phyloP scores from a whole-genome alignment of 371 early-diverging fungal genomes.

The Dichotomocladium elegans region DNA sequence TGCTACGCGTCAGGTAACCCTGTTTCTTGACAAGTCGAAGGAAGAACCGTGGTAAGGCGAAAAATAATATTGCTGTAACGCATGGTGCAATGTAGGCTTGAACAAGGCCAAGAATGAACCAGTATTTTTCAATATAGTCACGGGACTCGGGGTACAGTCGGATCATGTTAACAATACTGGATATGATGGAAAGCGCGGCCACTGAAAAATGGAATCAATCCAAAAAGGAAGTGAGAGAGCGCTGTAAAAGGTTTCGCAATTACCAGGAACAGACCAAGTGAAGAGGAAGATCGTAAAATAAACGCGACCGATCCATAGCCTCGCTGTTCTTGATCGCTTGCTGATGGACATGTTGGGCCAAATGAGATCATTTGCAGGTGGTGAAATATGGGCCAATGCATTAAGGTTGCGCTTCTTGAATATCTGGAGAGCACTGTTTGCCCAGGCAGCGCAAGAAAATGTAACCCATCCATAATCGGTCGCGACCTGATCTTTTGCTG shows the following conservation, averaged over 20 bases:
- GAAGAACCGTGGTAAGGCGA: constrained; percentile 60
- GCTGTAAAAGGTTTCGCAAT: not conserved
- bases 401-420: constrained; percentile 11
- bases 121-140: constrained; percentile 36
- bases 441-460: constrained; percentile 48
- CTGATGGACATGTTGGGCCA: constrained; percentile 73
- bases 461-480: constrained; percentile 66
- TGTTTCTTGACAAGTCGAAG: constrained; percentile 61
- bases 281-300: constrained; percentile 55
- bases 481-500: constrained; percentile 13
- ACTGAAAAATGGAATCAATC: constrained; percentile 10
- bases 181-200: constrained; percentile 49
- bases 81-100: constrained; percentile 69
- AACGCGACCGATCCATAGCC: constrained; percentile 50
- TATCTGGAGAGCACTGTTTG: constrained; percentile 13
- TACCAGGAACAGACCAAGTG: constrained; percentile 55
- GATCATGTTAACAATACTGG: constrained; percentile 54
- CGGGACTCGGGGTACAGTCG: constrained; percentile 43
- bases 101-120: constrained; percentile 48
- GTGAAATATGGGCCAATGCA: constrained; percentile 42
- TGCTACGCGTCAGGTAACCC: constrained; percentile 63
- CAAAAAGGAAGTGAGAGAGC: not conserved
- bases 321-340: constrained; percentile 35
- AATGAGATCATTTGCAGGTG: constrained; percentile 71
- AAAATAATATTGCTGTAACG: constrained; percentile 57